Percentiles rank a stretch among this genome's conserved stretches.
These are phyloP conservation scores for Ambrosia trifida DNA, from an alignment of 129 eudicot genomes.

Conservation along the genomic window DNA sequence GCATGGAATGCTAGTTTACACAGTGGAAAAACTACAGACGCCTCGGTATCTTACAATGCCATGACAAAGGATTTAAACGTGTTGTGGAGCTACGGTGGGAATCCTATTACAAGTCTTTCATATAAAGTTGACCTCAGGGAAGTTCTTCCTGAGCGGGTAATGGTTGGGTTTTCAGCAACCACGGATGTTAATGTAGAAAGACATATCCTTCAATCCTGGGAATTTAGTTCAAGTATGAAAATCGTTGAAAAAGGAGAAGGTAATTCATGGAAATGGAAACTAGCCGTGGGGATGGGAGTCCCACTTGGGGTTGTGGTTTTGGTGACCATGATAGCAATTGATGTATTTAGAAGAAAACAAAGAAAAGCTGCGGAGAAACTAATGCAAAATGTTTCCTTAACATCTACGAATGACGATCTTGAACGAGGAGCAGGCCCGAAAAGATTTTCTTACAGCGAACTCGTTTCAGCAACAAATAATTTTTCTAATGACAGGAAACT, in stretches of 20 bases:
- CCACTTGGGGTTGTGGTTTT: too few species aligned
- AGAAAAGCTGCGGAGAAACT: neutral
- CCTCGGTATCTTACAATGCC: slow-evolving; percentile 43
- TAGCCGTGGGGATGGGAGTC: slow-evolving; percentile 21
- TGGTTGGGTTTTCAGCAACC: slow-evolving; percentile 13
- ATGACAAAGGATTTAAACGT: slow-evolving; percentile 38
- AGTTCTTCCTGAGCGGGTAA: neutral
- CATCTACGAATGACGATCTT: slow-evolving; percentile 42
- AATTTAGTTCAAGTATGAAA: slow-evolving; percentile 34
- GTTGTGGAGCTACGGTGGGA: slow-evolving; percentile 35
- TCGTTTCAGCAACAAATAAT: slow-evolving; percentile 47
- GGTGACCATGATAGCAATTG: slow-evolving; percentile 8
- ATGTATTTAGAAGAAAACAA: slow-evolving; percentile 18
- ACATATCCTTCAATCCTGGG: slow-evolving; percentile 41
- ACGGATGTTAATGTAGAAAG: slow-evolving; percentile 38
- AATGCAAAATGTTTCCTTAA: slow-evolving; percentile 13
- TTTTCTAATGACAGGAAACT: slow-evolving; percentile 44
- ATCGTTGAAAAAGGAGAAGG: neutral
- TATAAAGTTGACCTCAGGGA: slow-evolving; percentile 37
- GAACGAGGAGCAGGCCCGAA: slow-evolving; percentile 54
- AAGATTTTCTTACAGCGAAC: slow-evolving; percentile 45
- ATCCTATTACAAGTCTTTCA: slow-evolving; percentile 24
- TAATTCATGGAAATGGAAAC: slow-evolving; percentile 2
- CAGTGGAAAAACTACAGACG: slow-evolving; percentile 29
- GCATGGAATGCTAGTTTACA: slow-evolving; percentile 50